A percentile compares a stretch with the other conserved stretches of the same genome.
These are phyloP conservation scores for Brettanomyces custersianus DNA, from an alignment of 805 yeast genomes.

Conservation along the genomic window DNA sequence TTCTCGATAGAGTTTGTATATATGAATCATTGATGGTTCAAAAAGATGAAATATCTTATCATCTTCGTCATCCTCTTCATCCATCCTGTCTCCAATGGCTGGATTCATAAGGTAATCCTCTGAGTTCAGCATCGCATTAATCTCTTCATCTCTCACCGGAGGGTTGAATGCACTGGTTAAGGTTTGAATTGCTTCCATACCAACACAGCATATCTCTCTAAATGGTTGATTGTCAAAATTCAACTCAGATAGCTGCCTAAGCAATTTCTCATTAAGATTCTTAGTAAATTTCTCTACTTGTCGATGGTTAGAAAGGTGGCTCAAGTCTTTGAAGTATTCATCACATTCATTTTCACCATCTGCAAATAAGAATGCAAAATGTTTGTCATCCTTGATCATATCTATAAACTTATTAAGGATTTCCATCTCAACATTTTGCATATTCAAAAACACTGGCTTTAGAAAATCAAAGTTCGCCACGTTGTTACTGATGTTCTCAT, in stretches of 20 bases:
- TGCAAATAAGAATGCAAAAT: slow-evolving; percentile 15
- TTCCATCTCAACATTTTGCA: slow-evolving; percentile 5
- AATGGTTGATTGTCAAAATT: slow-evolving; percentile 23
- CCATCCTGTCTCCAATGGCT: slow-evolving; percentile 15
- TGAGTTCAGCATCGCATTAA: slow-evolving; percentile 34
- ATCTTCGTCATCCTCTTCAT: slow-evolving; percentile 8
- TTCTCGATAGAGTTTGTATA: slow-evolving; percentile 69
- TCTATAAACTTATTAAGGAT: slow-evolving; percentile 13
- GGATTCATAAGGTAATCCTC: slow-evolving; percentile 20
- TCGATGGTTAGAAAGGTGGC: slow-evolving; percentile 1
- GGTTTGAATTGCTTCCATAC: slow-evolving; percentile 16
- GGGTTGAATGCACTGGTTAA: slow-evolving; percentile 34
- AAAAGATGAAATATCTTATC: slow-evolving; percentile 25
- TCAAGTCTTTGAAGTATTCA: background rate
- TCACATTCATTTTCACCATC: slow-evolving; percentile 2
- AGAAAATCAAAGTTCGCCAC: slow-evolving; percentile 12
- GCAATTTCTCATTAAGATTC: slow-evolving; percentile 10
- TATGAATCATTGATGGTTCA: slow-evolving; percentile 42
- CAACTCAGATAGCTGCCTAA: slow-evolving; percentile 15
- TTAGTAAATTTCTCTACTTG: slow-evolving; percentile 9
- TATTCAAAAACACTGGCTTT: slow-evolving; percentile 15
- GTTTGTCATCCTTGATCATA: slow-evolving; percentile 16
- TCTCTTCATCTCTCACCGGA: slow-evolving; percentile 30
- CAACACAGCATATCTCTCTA: slow-evolving; percentile 34
- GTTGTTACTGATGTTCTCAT: slow-evolving; percentile 7